phyloP scores from a whole-genome alignment of 1,139 yeast genomes.

The Tardiomyces digboiensis region DNA sequence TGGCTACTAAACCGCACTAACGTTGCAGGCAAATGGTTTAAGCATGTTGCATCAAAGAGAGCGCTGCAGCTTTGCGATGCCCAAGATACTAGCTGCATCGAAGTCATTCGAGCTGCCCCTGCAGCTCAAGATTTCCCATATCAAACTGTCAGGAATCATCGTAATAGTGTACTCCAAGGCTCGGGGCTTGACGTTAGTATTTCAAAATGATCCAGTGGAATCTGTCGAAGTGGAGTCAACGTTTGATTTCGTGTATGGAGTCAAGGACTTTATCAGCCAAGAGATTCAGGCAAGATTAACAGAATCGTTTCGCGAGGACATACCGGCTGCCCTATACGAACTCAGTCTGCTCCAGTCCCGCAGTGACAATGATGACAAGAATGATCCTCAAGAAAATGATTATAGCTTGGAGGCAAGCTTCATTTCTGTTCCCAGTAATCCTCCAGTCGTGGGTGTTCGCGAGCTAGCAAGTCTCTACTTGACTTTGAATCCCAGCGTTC shows the following conservation, averaged over 20 bases:
- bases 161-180: constrained; percentile 74
- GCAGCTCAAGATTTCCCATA: constrained; percentile 64
- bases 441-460: not conserved
- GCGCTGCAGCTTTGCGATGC: constrained; percentile 44
- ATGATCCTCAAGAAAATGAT: not conserved
- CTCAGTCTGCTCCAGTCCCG: constrained; percentile 28
- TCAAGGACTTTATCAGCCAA: constrained; percentile 56
- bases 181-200: constrained; percentile 78
- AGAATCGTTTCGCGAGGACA: constrained; percentile 65
- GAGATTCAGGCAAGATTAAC: constrained; percentile 64
- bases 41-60: constrained; percentile 47
- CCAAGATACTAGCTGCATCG: constrained; percentile 56
- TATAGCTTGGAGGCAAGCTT: not conserved
- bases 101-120: constrained; percentile 71
- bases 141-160: constrained; percentile 70
- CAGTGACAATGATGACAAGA: not conserved
- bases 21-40: constrained; percentile 74
- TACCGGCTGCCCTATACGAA: constrained; percentile 67
- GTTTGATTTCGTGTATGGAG: constrained; percentile 68
- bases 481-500: not conserved
- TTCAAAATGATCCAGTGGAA: constrained; percentile 82
- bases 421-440: not conserved
- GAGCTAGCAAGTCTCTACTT: not conserved
- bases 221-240: constrained; percentile 75
- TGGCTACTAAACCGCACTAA: constrained; percentile 36